Evolutionary conservation across 2,329 filamentous ascomycete species (phyloP).

Genomic region (Ceratocystis ficicola): DNA sequence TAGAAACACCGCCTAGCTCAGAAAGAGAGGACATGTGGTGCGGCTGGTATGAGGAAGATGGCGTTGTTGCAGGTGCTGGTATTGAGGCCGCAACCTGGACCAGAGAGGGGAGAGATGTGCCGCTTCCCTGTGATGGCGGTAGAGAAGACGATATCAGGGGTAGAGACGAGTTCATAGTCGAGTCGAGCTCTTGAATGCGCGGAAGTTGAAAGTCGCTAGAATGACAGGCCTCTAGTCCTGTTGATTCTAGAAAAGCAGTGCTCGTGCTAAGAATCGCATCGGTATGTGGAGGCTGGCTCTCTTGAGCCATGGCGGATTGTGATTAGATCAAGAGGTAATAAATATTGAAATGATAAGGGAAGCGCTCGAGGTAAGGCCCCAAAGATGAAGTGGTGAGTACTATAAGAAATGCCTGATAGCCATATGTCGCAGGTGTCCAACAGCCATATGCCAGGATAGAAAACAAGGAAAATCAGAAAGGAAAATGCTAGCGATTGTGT

Average conservation of each 20-base stretch:
- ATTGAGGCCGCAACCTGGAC: conserved; percentile 14
- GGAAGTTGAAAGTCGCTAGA: conserved; percentile 15
- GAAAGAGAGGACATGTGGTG: conserved; percentile 18
- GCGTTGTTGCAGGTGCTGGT: conserved; percentile 2
- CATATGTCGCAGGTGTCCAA: not conserved
- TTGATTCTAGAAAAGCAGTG: conserved; percentile 9
- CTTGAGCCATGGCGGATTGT: conserved; percentile 2
- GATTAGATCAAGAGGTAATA: not conserved
- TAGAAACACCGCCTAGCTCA: conserved; percentile 16
- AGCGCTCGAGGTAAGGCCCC: not conserved
- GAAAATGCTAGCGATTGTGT: not conserved
- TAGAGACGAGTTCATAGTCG: conserved; percentile 4
- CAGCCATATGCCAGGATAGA: not conserved
- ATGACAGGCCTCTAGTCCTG: not conserved
- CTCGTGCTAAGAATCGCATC: conserved; percentile 3
- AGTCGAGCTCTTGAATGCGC: conserved; percentile 18
- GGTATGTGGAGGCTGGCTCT: not conserved
- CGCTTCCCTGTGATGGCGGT: conserved; percentile 3
- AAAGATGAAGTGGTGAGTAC: not conserved
- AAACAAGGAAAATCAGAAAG: not conserved
- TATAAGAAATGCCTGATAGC: not conserved
- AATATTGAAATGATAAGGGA: not conserved
- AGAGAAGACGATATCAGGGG: conserved; percentile 11
- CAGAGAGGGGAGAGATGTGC: conserved; percentile 15
- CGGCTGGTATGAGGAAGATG: conserved; percentile 4